Evolutionary conservation across 192 early-diverging fungal genomes (phyloP).

Genomic region (Piromyces finnis): DNA sequence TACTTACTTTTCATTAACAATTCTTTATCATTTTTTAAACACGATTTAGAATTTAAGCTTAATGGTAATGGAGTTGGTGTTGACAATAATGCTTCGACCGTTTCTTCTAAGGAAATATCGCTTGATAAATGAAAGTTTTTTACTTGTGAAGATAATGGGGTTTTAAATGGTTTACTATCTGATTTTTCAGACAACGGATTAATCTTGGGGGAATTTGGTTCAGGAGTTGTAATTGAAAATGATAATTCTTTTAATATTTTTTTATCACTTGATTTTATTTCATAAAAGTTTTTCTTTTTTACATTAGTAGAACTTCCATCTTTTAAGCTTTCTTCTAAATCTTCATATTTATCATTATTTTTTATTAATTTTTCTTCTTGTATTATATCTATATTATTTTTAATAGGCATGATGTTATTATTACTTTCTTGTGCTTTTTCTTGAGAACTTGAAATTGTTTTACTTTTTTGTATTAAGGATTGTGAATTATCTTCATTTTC

Average conservation of each 20-base stretch:
- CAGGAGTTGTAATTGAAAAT: not conserved
- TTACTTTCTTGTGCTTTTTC: too few relatives aligned
- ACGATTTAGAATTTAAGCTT: not conserved
- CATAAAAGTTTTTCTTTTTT: not conserved
- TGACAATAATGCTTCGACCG: not conserved
- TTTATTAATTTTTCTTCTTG: too few relatives aligned
- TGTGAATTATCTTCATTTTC: too few relatives aligned
- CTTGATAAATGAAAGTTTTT: not conserved
- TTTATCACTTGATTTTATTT: not conserved
- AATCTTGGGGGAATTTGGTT: not conserved
- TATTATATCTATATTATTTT: too few relatives aligned
- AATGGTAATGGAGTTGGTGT: not conserved
- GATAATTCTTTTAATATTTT: not conserved
- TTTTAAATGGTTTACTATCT: not conserved
- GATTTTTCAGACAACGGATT: not conserved
- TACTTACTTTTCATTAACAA: not conserved
- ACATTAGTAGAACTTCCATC: not conserved
- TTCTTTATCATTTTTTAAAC: not conserved
- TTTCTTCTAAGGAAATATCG: not conserved
- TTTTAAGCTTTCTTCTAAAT: not conserved
- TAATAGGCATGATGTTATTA: too few relatives aligned
- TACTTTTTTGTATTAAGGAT: too few relatives aligned
- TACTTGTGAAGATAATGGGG: not conserved
- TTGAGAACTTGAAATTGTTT: too few relatives aligned
- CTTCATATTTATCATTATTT: too few relatives aligned